phyloP scores from a whole-genome alignment of 371 early-diverging fungal genomes.

The Blakeslea trispora region DNA sequence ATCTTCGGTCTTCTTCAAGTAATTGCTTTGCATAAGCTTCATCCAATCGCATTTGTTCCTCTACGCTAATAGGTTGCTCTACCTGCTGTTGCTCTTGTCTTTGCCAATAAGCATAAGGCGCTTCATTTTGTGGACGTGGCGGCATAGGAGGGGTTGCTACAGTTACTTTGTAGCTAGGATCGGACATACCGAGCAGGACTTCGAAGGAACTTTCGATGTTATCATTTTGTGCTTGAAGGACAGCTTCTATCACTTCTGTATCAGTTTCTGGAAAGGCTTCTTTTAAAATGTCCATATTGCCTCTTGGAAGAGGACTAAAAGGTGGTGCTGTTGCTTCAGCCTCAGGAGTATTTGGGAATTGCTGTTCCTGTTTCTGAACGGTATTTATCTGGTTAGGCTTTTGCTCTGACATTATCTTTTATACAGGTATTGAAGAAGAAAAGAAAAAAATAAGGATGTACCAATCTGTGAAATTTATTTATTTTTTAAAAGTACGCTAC shows the following conservation, averaged over 20 bases:
- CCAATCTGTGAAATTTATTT: no score
- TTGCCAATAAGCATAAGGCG: slow-evolving; percentile 27
- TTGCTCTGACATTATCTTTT: no score
- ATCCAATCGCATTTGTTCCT: slow-evolving; percentile 51
- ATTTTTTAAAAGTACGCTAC: no score
- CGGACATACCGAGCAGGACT: slow-evolving; percentile 43
- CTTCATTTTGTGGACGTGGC: slow-evolving; percentile 22
- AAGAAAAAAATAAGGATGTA: no score
- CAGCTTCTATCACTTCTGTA: slow-evolving; percentile 47
- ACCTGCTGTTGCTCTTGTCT: slow-evolving; percentile 10
- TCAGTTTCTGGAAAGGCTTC: slow-evolving; percentile 54
- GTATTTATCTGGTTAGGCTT: no score
- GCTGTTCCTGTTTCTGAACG: no score
- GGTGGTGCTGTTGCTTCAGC: neutral
- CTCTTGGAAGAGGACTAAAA: slow-evolving; percentile 2
- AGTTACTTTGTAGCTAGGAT: slow-evolving; percentile 37
- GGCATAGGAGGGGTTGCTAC: slow-evolving; percentile 38
- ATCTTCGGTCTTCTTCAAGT: slow-evolving; percentile 42
- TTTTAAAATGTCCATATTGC: slow-evolving; percentile 31
- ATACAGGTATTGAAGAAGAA: no score
- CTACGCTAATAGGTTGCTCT: slow-evolving; percentile 23
- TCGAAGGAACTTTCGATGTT: slow-evolving; percentile 46
- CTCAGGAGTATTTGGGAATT: neutral
- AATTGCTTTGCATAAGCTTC: slow-evolving; percentile 48
- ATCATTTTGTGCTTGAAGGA: slow-evolving; percentile 39